phyloP scores from a whole-genome alignment of 1,284 basidiomycete species.

The Volvariella volvacea region DNA sequence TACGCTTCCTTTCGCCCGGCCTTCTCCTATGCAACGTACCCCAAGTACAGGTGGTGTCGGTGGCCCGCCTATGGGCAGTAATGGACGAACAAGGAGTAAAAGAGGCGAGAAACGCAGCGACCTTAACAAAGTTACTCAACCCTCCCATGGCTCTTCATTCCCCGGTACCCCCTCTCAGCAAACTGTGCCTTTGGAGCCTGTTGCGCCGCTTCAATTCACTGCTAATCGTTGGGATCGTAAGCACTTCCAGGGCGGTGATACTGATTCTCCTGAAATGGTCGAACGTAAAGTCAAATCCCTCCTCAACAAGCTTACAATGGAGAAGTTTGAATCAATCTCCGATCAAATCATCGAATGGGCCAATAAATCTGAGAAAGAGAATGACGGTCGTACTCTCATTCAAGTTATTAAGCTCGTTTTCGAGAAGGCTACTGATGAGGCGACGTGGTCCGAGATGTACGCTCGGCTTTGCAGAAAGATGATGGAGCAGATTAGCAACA shows the following conservation, averaged over 20 bases:
- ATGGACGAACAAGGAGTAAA: slow-evolving; percentile 60
- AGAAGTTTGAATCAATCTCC: slow-evolving; percentile 94
- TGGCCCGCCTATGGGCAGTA: slow-evolving; percentile 39
- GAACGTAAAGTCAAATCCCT: slow-evolving; percentile 91
- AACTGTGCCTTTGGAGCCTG: slow-evolving; percentile 37
- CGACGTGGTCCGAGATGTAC: slow-evolving; percentile 95
- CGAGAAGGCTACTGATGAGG: slow-evolving; percentile 96
- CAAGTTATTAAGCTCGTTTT: slow-evolving; percentile 96
- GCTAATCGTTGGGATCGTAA: slow-evolving; percentile 80
- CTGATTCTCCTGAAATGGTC: slow-evolving; percentile 75
- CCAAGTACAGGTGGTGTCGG: slow-evolving; percentile 68
- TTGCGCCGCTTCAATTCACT: slow-evolving; percentile 70
- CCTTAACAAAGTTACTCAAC: slow-evolving; percentile 31
- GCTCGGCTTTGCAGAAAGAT: slow-evolving; percentile 92
- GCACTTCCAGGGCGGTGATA: slow-evolving; percentile 32
- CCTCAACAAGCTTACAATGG: slow-evolving; percentile 96
- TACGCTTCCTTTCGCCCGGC: slow-evolving; percentile 41
- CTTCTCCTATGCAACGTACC: slow-evolving; percentile 63
- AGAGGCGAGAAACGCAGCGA: slow-evolving; percentile 58
- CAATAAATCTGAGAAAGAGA: slow-evolving; percentile 90
- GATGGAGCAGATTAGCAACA: slow-evolving; percentile 82
- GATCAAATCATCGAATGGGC: slow-evolving; percentile 92
- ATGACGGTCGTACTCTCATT: slow-evolving; percentile 89
- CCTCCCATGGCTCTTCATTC: slow-evolving; percentile 25
- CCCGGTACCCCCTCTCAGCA: slow-evolving; percentile 4